Conservation (phyloP, 1,284 basidiomycete genomes). For the Tetrapyrgos nigripes region DNA sequence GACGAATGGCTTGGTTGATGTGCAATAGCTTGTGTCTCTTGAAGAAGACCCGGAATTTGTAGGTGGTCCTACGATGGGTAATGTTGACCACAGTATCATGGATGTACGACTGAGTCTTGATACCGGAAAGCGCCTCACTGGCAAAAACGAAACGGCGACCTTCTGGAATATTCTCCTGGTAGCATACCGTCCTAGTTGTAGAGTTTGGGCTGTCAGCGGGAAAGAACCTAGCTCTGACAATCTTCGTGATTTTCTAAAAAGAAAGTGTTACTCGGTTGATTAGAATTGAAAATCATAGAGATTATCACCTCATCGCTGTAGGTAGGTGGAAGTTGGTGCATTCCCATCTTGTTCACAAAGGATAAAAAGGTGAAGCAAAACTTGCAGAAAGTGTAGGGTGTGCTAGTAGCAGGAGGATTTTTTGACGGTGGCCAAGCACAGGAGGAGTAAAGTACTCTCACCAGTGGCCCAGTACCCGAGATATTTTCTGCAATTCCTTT, state of each 20-base stretch:
- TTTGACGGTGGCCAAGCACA: too few relatives aligned
- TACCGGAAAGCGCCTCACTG: not conserved
- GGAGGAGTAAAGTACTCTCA: too few relatives aligned
- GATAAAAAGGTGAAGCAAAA: too few relatives aligned
- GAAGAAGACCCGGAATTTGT: slow-evolving; percentile 6
- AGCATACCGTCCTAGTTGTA: not conserved
- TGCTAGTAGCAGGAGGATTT: too few relatives aligned
- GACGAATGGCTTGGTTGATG: not conserved
- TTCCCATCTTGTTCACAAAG: too few relatives aligned
- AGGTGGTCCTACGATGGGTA: not conserved
- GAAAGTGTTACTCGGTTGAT: not conserved
- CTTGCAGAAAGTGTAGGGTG: too few relatives aligned
- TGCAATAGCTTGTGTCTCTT: not conserved
- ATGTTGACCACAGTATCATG: slow-evolving; percentile 1
- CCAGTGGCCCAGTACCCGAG: too few relatives aligned
- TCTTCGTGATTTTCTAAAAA: not conserved
- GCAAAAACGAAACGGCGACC: not conserved
- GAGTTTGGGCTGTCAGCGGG: not conserved
- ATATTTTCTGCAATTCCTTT: too few relatives aligned
- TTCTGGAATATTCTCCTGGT: not conserved
- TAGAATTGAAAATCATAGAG: too few relatives aligned
- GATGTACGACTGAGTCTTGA: not conserved
- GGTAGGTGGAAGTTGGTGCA: too few relatives aligned
- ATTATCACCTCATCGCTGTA: too few relatives aligned
- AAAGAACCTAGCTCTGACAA: not conserved